Percentiles rank a stretch among this genome's conserved stretches.
These are phyloP conservation scores for Parastagonospora nodorum DNA, from an alignment of 2,329 filamentous ascomycete species.

Conservation along the genomic window DNA sequence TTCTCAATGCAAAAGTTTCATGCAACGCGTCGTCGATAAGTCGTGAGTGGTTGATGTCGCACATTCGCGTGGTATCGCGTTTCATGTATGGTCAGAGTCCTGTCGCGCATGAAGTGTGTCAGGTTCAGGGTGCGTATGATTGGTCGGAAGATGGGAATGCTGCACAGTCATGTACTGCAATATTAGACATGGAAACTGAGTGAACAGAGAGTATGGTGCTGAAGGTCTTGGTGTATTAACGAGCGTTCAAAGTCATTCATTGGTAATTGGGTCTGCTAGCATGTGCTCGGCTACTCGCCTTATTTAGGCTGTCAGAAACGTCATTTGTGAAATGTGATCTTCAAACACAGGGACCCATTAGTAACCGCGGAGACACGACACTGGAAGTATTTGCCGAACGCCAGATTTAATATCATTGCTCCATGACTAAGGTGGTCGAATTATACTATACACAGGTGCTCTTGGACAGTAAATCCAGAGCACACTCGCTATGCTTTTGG, in stretches of 20 bases:
- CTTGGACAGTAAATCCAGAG: not conserved
- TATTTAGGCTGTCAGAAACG: no score
- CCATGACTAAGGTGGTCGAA: slow-evolving; percentile 2
- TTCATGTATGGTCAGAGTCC: slow-evolving; percentile 21
- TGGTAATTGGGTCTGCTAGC: no score
- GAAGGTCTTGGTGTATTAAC: not conserved
- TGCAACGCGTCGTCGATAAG: not conserved
- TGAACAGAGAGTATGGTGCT: no score
- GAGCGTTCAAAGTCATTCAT: no score
- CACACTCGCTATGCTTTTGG: not conserved
- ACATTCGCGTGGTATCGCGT: slow-evolving; percentile 13
- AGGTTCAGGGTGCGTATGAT: slow-evolving; percentile 11
- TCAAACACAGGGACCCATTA: no score
- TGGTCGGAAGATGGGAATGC: slow-evolving; percentile 8
- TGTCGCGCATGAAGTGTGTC: slow-evolving; percentile 18
- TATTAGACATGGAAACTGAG: no score
- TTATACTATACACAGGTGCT: slow-evolving; percentile 5
- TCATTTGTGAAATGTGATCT: no score
- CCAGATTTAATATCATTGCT: not conserved
- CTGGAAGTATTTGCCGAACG: not conserved
- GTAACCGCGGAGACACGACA: no score
- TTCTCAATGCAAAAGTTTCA: slow-evolving; percentile 1
- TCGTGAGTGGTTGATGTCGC: slow-evolving; percentile 13
- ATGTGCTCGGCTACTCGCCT: no score
- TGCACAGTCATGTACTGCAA: no score